phyloP scores from a whole-genome alignment of 495 filamentous ascomycete species.

The Penicillium paxilli region DNA sequence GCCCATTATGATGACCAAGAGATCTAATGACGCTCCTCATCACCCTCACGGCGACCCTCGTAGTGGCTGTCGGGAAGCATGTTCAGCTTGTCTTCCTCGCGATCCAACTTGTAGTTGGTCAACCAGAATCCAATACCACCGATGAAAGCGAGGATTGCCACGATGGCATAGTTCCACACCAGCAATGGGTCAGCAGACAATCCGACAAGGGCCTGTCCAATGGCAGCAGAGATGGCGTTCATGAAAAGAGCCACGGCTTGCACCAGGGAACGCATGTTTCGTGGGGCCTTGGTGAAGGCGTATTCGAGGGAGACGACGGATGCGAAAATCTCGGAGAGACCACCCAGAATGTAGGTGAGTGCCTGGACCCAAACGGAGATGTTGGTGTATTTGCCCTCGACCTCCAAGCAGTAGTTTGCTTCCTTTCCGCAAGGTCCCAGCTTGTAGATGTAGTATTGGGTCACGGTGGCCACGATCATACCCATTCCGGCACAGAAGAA shows the following conservation, averaged over 20 bases:
- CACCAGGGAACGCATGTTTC: conserved; percentile 74
- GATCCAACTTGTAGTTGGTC: conserved; percentile 57
- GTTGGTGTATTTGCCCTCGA: conserved; percentile 32
- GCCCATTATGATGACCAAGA: too few species aligned
- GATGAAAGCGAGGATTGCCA: conserved; percentile 61
- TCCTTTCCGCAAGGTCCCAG: conserved; percentile 55
- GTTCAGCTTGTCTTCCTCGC: conserved; percentile 66
- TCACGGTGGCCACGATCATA: conserved; percentile 66
- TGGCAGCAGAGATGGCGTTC: conserved; percentile 66
- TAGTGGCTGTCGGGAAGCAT: conserved; percentile 28
- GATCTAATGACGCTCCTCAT: conserved; percentile 18
- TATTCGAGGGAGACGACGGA: conserved; percentile 68
- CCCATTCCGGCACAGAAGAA: conserved; percentile 60
- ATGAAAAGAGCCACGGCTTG: conserved; percentile 68
- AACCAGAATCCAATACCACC: conserved; percentile 64
- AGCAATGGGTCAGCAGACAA: conserved; percentile 68
- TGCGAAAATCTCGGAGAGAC: conserved; percentile 73
- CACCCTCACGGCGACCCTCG: conserved; percentile 7
- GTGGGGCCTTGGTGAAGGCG: conserved; percentile 77
- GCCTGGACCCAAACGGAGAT: conserved; percentile 66
- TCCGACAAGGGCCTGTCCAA: conserved; percentile 67
- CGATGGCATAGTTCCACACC: conserved; percentile 62
- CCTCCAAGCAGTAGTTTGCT: conserved; percentile 46
- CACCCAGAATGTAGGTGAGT: conserved; percentile 64
- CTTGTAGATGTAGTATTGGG: conserved; percentile 72